Evolutionary conservation across 495 filamentous ascomycete species (phyloP).

Genomic region (Penicillium argentinense): DNA sequence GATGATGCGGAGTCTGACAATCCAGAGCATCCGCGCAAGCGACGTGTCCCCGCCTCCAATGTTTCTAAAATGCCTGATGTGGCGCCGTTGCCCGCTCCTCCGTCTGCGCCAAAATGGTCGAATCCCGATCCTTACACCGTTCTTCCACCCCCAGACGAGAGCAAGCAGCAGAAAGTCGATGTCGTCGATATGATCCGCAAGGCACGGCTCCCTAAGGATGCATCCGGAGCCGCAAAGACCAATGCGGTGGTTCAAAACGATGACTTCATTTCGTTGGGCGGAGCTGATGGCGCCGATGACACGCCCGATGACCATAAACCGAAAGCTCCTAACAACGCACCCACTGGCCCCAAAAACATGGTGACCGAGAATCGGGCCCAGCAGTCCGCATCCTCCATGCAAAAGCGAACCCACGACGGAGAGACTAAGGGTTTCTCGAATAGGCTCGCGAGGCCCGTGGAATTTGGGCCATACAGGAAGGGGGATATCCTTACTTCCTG

Average conservation of each 20-base stretch:
- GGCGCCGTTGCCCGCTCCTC: constrained; percentile 14
- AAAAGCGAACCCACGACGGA: constrained; percentile 71
- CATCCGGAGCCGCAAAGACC: constrained; percentile 36
- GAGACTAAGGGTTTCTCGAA: constrained; percentile 54
- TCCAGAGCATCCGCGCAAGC: constrained; percentile 47
- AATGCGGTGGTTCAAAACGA: constrained; percentile 61
- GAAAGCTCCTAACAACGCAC: constrained; percentile 36
- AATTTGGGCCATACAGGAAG: constrained; percentile 38
- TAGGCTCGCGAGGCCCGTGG: constrained; percentile 42
- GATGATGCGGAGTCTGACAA: no score
- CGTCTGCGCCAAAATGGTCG: constrained; percentile 72
- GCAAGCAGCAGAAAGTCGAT: constrained; percentile 68
- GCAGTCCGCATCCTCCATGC: neutral
- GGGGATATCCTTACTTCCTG: constrained; percentile 60
- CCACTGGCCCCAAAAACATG: constrained; percentile 26
- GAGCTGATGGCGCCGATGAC: constrained; percentile 39
- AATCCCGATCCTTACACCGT: constrained; percentile 91
- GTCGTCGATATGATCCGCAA: constrained; percentile 87
- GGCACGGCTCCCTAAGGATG: constrained; percentile 55
- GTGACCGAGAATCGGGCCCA: neutral
- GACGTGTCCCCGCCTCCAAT: constrained; percentile 53
- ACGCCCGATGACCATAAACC: neutral
- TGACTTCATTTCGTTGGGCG: constrained; percentile 83
- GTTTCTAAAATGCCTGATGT: constrained; percentile 20
- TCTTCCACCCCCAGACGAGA: constrained; percentile 69